A percentile compares a stretch with the other conserved stretches of the same genome.
Conservation (phyloP, 2,329 filamentous ascomycete genomes). For the Bipolaris cookei region DNA sequence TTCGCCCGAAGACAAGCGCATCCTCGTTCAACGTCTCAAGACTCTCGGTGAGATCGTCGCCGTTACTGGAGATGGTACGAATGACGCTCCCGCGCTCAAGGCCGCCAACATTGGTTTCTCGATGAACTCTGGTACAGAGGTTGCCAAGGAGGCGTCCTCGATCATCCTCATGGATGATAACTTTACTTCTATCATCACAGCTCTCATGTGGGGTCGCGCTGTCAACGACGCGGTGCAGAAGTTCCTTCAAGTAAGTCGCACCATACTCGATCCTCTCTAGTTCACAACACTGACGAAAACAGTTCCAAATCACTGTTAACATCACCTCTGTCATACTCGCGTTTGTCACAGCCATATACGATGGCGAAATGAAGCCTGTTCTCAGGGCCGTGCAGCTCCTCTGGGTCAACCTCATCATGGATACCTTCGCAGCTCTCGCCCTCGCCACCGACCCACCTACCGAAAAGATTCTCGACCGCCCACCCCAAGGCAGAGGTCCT, state of each 20-base stretch:
- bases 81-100: no score
- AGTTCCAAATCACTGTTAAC: conserved; percentile 94
- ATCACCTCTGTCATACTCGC: conserved; percentile 98
- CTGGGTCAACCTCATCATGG: conserved; percentile 97
- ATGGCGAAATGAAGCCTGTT: conserved; percentile 83
- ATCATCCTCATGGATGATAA: no score
- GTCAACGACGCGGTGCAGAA: conserved; percentile 99
- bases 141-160: no score
- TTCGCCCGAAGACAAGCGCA: conserved; percentile 94
- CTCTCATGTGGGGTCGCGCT: conserved; percentile 91
- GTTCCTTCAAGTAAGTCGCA: conserved; percentile 72
- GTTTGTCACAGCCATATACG: conserved; percentile 92
- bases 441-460: conserved; percentile 96
- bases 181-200: conserved; percentile 92
- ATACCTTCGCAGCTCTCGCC: conserved; percentile 92
- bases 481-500: conserved; percentile 82
- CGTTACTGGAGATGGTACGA: conserved; percentile 99
- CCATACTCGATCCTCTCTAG: not conserved
- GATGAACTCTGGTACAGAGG: no score
- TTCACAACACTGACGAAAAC: conserved; percentile 7
- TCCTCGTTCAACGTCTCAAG: conserved; percentile 91
- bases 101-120: no score
- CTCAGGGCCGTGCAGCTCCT: conserved; percentile 93
- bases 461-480: conserved; percentile 90
- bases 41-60: conserved; percentile 89